Conservation (phyloP, 345 rosid genomes). For the Erucastrum elatum region DNA sequence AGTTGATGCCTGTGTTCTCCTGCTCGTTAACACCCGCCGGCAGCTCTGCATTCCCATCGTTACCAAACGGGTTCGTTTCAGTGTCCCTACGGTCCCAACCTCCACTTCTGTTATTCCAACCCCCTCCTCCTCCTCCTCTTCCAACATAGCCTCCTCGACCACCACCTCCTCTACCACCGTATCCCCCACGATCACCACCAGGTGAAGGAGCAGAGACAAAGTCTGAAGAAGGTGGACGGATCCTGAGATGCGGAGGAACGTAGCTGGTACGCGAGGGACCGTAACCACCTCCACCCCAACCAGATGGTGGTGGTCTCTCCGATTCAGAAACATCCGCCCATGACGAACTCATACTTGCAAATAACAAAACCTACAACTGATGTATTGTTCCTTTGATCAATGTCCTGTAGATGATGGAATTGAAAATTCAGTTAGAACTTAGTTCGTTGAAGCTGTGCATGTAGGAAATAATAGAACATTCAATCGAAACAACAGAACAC, state of each 20-base stretch:
- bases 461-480: neutral
- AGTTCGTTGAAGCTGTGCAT: constrained; percentile 20
- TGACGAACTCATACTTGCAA: constrained; percentile 62
- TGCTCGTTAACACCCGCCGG: constrained; percentile 48
- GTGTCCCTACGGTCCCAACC: constrained; percentile 79
- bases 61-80: constrained; percentile 91
- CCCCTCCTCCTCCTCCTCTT: constrained; percentile 45
- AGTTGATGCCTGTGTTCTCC: constrained; percentile 82
- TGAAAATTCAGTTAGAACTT: constrained; percentile 14
- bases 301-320: constrained; percentile 51
- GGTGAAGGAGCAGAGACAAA: constrained; percentile 47
- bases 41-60: constrained; percentile 53
- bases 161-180: constrained; percentile 40
- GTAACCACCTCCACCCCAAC: constrained; percentile 22
- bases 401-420: constrained; percentile 20
- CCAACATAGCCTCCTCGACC: constrained; percentile 32
- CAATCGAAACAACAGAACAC: constrained; percentile 10
- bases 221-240: constrained; percentile 46
- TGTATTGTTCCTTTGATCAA: constrained; percentile 20
- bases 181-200: constrained; percentile 49
- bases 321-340: constrained; percentile 97
- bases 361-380: neutral
- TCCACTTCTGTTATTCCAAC: constrained; percentile 52
- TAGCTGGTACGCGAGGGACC: constrained; percentile 48
- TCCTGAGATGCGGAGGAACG: constrained; percentile 92